phyloP scores from a whole-genome alignment of 2,329 filamentous ascomycete species.

The Fusarium sp. region DNA sequence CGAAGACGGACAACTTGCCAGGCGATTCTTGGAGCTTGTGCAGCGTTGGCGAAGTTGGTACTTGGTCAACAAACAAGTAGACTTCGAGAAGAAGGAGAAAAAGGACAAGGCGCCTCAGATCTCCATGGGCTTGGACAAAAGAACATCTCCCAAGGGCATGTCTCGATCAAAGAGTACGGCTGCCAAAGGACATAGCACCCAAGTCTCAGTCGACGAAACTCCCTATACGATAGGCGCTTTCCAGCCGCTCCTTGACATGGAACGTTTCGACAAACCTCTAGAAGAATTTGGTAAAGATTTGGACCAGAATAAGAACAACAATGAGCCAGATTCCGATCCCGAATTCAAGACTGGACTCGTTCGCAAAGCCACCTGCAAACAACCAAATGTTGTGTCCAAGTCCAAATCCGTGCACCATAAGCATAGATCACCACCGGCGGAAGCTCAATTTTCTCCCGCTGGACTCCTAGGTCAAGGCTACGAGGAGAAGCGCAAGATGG shows the following conservation, averaged over 20 bases:
- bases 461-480: conserved; percentile 66
- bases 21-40: conserved; percentile 76
- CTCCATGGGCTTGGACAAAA: conserved; percentile 8
- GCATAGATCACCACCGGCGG: conserved; percentile 22
- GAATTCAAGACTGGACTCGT: conserved; percentile 29
- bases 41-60: conserved; percentile 95
- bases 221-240: conserved; percentile 76
- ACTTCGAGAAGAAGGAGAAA: conserved; percentile 56
- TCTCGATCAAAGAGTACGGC: conserved; percentile 55
- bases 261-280: conserved; percentile 66
- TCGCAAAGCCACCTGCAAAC: conserved; percentile 31
- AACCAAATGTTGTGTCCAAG: conserved; percentile 23
- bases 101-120: conserved; percentile 30
- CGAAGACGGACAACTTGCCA: conserved; percentile 75
- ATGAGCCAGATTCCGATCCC: conserved; percentile 23
- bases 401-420: conserved; percentile 49
- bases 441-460: conserved; percentile 60
- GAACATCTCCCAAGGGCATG: conserved; percentile 33
- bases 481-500: conserved; percentile 58
- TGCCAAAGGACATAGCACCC: conserved; percentile 50
- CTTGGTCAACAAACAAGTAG: conserved; percentile 76
- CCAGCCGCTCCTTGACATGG: conserved; percentile 74
- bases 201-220: conserved; percentile 58
- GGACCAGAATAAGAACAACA: conserved; percentile 24
- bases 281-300: conserved; percentile 64